Evolutionary conservation across 441 rosid species (phyloP).

Genomic region (Daphne laureola): DNA sequence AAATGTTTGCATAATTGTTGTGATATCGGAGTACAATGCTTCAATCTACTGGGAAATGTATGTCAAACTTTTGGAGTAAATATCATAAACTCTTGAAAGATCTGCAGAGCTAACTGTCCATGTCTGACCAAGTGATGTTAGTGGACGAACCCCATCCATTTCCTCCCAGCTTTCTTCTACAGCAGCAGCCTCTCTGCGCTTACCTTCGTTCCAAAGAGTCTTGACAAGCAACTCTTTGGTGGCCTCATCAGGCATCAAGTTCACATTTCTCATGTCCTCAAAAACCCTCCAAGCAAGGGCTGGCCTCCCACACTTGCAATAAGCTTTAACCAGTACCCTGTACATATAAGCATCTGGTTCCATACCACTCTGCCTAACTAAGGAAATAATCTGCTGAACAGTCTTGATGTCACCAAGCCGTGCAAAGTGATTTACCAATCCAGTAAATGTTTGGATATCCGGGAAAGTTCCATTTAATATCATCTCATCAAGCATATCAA

Average conservation of each 20-base stretch:
- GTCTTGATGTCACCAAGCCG: constrained; percentile 63
- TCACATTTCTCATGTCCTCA: constrained; percentile 60
- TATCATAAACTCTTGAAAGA: constrained; percentile 41
- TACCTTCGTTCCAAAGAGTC: constrained; percentile 93
- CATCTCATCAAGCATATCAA: constrained; percentile 73
- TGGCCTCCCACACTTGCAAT: constrained; percentile 70
- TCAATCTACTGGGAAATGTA: constrained; percentile 11
- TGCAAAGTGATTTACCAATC: constrained; percentile 77
- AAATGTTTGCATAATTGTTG: background rate
- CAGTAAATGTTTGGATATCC: constrained; percentile 82
- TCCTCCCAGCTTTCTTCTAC: constrained; percentile 62
- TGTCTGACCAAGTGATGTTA: constrained; percentile 52
- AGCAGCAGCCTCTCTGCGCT: constrained; percentile 73
- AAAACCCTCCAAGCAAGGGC: constrained; percentile 75
- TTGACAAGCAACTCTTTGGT: constrained; percentile 73
- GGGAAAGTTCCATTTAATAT: constrained; percentile 45
- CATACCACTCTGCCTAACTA: constrained; percentile 65
- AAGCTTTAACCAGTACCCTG: constrained; percentile 66
- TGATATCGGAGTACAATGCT: background rate
- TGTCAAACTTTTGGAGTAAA: constrained; percentile 45
- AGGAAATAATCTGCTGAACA: constrained; percentile 59
- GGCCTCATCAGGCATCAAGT: constrained; percentile 52
- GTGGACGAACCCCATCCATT: constrained; percentile 35
- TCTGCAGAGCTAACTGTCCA: constrained; percentile 78
- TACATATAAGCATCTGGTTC: constrained; percentile 71